A percentile compares a stretch with the other conserved stretches of the same genome.
Evolutionary conservation across 1,284 basidiomycete species (phyloP).

Genomic region (Anthracocystis walkeri): DNA sequence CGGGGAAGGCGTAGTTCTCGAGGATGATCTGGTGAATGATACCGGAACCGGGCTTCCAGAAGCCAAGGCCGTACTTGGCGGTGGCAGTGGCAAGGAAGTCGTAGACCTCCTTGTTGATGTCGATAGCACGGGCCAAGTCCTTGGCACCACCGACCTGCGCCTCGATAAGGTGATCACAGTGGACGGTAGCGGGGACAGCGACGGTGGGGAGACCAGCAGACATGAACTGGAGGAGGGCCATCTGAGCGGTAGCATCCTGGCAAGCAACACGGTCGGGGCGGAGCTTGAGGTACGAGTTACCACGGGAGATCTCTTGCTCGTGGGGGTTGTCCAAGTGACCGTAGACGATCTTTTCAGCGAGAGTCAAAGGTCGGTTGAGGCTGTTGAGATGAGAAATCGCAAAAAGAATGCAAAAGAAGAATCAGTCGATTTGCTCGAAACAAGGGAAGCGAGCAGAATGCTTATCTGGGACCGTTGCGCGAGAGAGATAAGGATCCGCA

Average conservation of each 20-base stretch:
- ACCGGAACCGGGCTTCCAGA: constrained; percentile 99
- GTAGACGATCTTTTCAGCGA: constrained; percentile 70
- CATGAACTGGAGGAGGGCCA: constrained; percentile 99
- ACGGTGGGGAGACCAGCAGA: constrained; percentile 88
- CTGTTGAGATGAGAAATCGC: constrained; percentile 30
- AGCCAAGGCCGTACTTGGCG: constrained; percentile 98
- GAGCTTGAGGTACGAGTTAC: constrained; percentile 68
- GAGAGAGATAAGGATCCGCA: not conserved
- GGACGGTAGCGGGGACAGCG: constrained; percentile 89
- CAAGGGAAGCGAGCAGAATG: not conserved
- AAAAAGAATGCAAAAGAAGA: constrained; percentile 1
- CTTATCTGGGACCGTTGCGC: constrained; percentile 28
- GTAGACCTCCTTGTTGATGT: constrained; percentile 99
- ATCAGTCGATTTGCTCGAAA: constrained; percentile 16
- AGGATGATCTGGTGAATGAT: constrained; percentile 79
- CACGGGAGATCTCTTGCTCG: constrained; percentile 67
- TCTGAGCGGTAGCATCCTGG: constrained; percentile 99
- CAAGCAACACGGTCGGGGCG: constrained; percentile 85
- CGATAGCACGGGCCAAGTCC: constrained; percentile 91
- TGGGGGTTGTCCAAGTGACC: constrained; percentile 69
- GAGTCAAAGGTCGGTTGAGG: constrained; percentile 67
- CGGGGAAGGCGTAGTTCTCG: constrained; percentile 99
- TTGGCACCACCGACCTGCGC: constrained; percentile 92
- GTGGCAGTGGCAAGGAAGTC: constrained; percentile 98
- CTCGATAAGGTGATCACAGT: constrained; percentile 99